Conservation (phyloP, 2,329 filamentous ascomycete genomes). For the Amauroascus niger region DNA sequence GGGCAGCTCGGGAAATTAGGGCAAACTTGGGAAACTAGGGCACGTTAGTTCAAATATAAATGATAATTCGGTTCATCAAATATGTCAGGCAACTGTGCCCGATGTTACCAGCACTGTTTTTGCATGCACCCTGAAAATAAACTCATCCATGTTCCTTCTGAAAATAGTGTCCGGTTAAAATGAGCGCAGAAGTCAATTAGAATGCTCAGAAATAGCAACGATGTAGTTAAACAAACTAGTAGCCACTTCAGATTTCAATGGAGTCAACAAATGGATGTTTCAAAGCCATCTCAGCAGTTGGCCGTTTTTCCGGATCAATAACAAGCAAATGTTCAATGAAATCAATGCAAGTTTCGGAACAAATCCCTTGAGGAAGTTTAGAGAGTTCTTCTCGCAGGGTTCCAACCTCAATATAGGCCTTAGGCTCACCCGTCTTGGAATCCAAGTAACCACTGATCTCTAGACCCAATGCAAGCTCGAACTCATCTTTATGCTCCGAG, state of each 20-base stretch:
- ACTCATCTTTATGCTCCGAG: conserved; percentile 7
- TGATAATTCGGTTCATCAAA: no score
- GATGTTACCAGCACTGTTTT: no score
- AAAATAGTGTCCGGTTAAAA: no score
- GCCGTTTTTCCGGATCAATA: conserved; percentile 6
- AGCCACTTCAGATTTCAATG: background rate
- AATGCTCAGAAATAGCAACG: no score
- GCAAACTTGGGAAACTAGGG: no score
- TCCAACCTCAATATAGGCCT: background rate
- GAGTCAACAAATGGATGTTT: conserved; percentile 11
- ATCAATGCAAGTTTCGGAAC: conserved; percentile 6
- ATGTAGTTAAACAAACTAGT: background rate
- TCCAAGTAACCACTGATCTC: background rate
- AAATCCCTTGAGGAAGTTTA: conserved; percentile 8
- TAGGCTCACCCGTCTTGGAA: background rate
- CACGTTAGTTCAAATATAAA: no score
- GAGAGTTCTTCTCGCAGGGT: conserved; percentile 3
- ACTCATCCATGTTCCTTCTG: no score
- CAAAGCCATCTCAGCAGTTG: conserved; percentile 6
- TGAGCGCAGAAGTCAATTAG: no score
- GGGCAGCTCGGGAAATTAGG: no score
- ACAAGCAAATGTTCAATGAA: conserved; percentile 12
- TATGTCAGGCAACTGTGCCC: no score
- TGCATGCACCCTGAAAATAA: no score
- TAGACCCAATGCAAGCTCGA: conserved; percentile 11